These are phyloP conservation scores for Penicillium bovifimosum DNA, from an alignment of 495 filamentous ascomycete species.

Conservation along the genomic window DNA sequence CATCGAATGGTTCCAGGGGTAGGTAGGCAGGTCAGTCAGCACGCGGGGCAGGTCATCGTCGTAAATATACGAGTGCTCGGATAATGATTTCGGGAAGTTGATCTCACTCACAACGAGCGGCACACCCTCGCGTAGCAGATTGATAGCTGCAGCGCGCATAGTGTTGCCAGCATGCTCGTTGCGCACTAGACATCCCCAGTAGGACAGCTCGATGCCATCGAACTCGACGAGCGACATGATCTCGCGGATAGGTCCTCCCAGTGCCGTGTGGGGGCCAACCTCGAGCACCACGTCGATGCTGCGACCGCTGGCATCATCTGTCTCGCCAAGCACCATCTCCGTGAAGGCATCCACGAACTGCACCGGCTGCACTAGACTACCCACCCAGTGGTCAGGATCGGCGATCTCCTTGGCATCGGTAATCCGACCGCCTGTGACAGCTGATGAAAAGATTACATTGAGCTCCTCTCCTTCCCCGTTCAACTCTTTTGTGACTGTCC, in stretches of 20 bases:
- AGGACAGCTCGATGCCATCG: no score
- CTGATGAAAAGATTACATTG: background rate
- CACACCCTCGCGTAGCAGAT: background rate
- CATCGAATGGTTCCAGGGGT: background rate
- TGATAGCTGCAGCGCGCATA: background rate
- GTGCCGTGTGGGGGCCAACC: background rate
- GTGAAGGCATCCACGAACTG: slow-evolving; percentile 25
- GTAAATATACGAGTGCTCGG: no score
- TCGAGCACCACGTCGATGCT: background rate
- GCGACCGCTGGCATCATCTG: background rate
- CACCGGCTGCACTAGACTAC: slow-evolving; percentile 24
- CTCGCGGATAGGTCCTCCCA: background rate
- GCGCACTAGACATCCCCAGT: no score
- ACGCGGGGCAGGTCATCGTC: background rate
- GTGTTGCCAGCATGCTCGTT: background rate
- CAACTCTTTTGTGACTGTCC: no score
- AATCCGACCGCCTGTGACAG: background rate
- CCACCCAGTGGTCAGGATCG: slow-evolving; percentile 26
- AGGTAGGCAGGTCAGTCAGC: background rate
- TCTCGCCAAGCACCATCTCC: slow-evolving; percentile 2
- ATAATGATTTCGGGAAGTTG: no score
- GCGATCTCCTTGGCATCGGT: background rate
- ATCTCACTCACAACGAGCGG: background rate
- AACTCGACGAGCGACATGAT: no score
- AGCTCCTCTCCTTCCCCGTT: no score